A percentile compares a stretch with the other conserved stretches of the same genome.
Evolutionary conservation across 768 basidiomycete genomes (phyloP).

Genomic region (Suillus subaureus): DNA sequence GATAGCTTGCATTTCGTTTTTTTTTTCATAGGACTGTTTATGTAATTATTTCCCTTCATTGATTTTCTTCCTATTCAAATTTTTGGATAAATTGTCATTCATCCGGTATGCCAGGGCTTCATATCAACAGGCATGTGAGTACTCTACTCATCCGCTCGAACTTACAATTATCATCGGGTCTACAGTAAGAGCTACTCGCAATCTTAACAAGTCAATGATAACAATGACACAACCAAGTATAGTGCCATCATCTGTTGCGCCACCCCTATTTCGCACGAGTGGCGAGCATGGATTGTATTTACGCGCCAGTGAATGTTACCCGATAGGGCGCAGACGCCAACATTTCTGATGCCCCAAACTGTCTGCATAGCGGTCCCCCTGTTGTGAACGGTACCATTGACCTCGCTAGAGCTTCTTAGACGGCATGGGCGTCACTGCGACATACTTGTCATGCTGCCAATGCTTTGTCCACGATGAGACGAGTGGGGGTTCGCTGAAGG

Average conservation of each 20-base stretch:
- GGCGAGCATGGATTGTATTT: neutral
- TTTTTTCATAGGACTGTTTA: conserved; percentile 25
- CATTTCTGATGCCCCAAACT: neutral
- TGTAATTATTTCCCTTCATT: conserved; percentile 38
- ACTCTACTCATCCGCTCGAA: too few species aligned
- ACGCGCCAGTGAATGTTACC: neutral
- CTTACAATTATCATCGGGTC: neutral
- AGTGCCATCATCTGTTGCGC: neutral
- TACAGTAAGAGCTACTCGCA: conserved; percentile 1
- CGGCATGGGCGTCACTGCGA: neutral
- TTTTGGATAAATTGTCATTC: conserved; percentile 1
- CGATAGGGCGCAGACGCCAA: neutral
- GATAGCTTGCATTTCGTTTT: conserved; percentile 38
- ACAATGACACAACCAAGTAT: neutral
- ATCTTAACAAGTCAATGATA: neutral
- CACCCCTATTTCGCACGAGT: too few species aligned
- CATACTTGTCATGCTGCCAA: neutral
- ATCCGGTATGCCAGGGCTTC: neutral
- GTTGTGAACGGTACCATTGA: neutral
- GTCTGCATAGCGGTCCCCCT: neutral
- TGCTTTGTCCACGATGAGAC: neutral
- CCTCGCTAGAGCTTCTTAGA: neutral
- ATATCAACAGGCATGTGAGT: neutral
- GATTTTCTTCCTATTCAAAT: conserved; percentile 9
- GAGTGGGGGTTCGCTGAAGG: conserved; percentile 1